Evolutionary conservation across 1,284 basidiomycete species (phyloP).

Genomic region (Anthracocystis walkeri): DNA sequence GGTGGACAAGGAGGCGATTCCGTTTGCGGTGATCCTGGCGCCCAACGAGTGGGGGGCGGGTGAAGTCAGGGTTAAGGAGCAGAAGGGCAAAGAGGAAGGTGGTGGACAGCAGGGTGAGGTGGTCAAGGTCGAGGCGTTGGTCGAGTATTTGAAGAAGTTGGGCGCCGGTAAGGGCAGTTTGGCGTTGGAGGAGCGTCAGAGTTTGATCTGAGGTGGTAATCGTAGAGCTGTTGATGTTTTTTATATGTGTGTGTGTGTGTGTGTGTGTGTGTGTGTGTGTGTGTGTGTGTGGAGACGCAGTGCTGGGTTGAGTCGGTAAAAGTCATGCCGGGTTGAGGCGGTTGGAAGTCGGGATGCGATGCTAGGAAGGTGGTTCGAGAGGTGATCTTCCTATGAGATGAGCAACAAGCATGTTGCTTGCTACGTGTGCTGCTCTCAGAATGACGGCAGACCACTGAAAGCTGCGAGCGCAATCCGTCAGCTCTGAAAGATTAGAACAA

Average conservation of each 20-base stretch:
- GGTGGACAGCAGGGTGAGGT: conserved; percentile 76
- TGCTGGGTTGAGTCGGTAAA: too few species aligned
- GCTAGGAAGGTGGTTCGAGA: too few species aligned
- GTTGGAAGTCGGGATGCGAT: too few species aligned
- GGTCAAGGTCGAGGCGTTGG: conserved; percentile 73
- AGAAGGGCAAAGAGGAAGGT: conserved; percentile 78
- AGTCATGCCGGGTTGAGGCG: too few species aligned
- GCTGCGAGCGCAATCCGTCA: too few species aligned
- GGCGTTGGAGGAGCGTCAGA: conserved; percentile 23
- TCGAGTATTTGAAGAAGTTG: conserved; percentile 74
- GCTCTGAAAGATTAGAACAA: not conserved
- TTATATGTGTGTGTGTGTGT: too few species aligned
- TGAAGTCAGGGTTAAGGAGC: conserved; percentile 87
- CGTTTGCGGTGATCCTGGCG: conserved; percentile 90
- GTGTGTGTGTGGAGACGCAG: too few species aligned
- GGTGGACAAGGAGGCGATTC: conserved; percentile 90
- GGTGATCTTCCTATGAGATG: too few species aligned
- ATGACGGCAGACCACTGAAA: too few species aligned
- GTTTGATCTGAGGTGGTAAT: conserved; percentile 22
- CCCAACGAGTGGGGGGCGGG: conserved; percentile 80
- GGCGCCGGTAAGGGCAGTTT: conserved; percentile 30
- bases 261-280: too few species aligned
- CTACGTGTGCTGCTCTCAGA: too few species aligned
- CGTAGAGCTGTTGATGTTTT: not conserved
- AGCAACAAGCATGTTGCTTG: too few species aligned